Base-by-base conservation (phyloP, 2,329 filamentous ascomycete species). In the Colletotrichum neosansevieriae region DNA sequence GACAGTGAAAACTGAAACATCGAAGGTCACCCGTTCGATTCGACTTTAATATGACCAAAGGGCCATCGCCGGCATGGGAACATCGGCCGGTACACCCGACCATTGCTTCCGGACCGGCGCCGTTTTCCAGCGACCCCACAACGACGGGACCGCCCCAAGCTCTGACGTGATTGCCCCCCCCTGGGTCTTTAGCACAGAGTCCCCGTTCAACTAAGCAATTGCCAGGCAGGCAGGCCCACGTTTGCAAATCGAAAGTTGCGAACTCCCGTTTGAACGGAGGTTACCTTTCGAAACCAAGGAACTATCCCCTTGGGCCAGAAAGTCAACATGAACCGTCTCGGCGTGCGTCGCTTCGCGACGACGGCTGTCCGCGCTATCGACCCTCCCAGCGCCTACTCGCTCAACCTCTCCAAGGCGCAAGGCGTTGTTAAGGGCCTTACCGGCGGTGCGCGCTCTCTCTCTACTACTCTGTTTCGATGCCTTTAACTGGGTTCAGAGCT, bases 391-490 rank as follows among this genome's bases (percentile, higher is more conserved):
- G 76, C 87, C 51, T 89, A 93, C 75, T 89, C 89, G 32, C 83
- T 95, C 70, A 86, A 86, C 71, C 89, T 97, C 67, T 94, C 93
- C 47, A 89, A 89, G 76, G 92, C 92, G 34, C 94, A 97, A 79
- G 92, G 93, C 64, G 82, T 93, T 67, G 90, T 93, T 57, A 88
- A 91, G 77, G 91, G 93, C 53, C 86, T 98, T 73, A 90, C 93
- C 62, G 94, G 92, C 84, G 94, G 94, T 96, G 86, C 70, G 86
- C 70, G 81, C 70, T n/a, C 29, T 32, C 36, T 19, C 34, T 21
- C 29, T 38, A 13, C 10, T 38, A 5, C 6, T 21, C 70, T 47
- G 32, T 15, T 24, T 24, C 19, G 49, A 38, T 49, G 13, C 40
- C 5, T 45, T 44, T 24, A 24, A 67, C 45, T 29, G 21, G 29